Evolutionary conservation across 1,284 basidiomycete genomes (phyloP), one percentile per base, ranked within the genome.

Genomic region (Chondrostereum purpureum): DNA sequence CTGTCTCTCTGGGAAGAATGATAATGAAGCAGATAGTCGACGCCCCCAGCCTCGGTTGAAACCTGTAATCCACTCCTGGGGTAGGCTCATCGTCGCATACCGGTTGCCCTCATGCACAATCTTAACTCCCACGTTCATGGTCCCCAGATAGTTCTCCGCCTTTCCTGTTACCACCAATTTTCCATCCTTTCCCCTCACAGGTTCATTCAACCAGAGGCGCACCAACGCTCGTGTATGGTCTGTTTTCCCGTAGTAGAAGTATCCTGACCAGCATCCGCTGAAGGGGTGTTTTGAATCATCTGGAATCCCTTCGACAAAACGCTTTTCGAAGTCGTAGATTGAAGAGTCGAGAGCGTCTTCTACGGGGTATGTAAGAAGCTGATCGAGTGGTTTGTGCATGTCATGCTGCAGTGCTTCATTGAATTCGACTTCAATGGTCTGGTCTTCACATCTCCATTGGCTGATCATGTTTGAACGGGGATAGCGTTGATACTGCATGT

Each of bases 41-140:
- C 10, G 53, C 42, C 11, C 36, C 49, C 21, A 49, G 42, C 5
- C 38, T 35, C 24, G 39, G 46, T 4, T 43, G 40, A 38, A 50
- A 27, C 16, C 24, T 4, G 36, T 47, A 14, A 16, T 27, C 16
- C 31, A 50, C 0, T 48, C 51, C 38, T 55, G 19, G 8, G 42
- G 33, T n/a, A n/a, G n/a, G n/a, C n/a, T n/a, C n/a, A n/a, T n/a
- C 1, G 18, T 22, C n/a, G 43, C 18, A 4, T 34, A 24, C 31
- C 42, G 20, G 12, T 3, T 14, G 34, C 27, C 24, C 4, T 42
- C 31, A 19, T 17, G 4, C 17, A 33, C 3, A 17, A 46, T 10
- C 6, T 17, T 14, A 4, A 39, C 45, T 14, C 22, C 14, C n/a
- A n/a, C n/a, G n/a, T n/a, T n/a, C n/a, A n/a, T n/a, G n/a, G n/a